Base-by-base conservation (phyloP, 108 stramenopile species). In the Mayamaea pseudoterrestris region DNA sequence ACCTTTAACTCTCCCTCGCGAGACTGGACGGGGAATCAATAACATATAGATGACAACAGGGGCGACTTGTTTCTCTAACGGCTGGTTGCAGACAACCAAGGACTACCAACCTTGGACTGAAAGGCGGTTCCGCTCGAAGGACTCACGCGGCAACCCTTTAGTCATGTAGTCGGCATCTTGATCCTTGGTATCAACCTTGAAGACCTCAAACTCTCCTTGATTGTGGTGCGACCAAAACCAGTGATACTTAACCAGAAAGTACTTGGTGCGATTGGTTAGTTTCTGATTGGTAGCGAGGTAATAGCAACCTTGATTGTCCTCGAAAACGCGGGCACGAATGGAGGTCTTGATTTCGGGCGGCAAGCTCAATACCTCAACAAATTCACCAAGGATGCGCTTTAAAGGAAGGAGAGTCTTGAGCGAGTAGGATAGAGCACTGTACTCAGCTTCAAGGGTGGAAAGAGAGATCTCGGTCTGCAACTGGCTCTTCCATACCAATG, bases 371-470 rank as follows among this genome's bases (percentile, higher is more conserved):
- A 21, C 11, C 8, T 28, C 35, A 13, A 21, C 14, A 24, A 64
- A 28, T 40, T 55, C 45, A 0, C 23, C 13, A 3, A 67, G 22
- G 11, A 69, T n/a, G n/a, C 61, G 36, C 18, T 43, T 27, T 22
- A 65, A 23, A 24, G 68, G 63, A 18, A 74, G n/a, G 0, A 69
- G 51, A 27, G 44, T 53, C 23, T 45, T 49, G 39, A 62, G 35
- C 13, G 65, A 41, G 1, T 44, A 26, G 28, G 35, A 48, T 9
- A 77, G 34, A 22, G 71, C 63, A 28, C 31, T 18, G 40, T 69
- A 63, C 32, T 78, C 71, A 30, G 65, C 60, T 44, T 73, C 68
- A 18, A 63, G 31, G 1, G 71, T 73, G n/a, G 52, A 55, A 13
- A 63, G 30, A 14, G 68, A 37, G 21, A 73, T 69, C 20, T 50